Conservation (phyloP, 2,329 filamentous ascomycete genomes). For the Colletotrichum sp. region DNA sequence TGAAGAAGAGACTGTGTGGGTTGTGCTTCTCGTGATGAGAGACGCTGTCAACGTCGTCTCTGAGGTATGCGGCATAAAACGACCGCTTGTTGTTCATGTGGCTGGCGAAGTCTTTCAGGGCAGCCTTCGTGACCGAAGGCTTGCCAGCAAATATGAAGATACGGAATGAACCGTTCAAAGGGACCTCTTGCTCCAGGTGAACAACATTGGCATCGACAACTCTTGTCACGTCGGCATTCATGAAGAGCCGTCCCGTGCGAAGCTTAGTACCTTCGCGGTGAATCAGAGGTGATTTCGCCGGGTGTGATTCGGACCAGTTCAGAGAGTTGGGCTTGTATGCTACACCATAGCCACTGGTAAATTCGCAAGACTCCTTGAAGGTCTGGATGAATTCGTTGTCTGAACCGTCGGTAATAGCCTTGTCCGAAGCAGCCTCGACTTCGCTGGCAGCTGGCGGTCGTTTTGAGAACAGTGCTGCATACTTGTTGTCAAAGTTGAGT, state of each 20-base stretch:
- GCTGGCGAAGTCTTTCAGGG: constrained; percentile 72
- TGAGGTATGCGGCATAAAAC: constrained; percentile 73
- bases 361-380: constrained; percentile 91
- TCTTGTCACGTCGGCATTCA: constrained; percentile 81
- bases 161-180: constrained; percentile 86
- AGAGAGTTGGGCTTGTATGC: constrained; percentile 81
- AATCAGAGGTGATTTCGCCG: constrained; percentile 73
- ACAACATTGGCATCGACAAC: constrained; percentile 90
- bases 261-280: constrained; percentile 70
- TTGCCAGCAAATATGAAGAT: constrained; percentile 86
- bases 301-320: constrained; percentile 81
- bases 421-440: constrained; percentile 67
- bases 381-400: constrained; percentile 86
- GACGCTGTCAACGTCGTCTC: constrained; percentile 65
- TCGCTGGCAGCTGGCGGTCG: constrained; percentile 75
- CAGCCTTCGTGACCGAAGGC: constrained; percentile 60
- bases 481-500: constrained; percentile 85
- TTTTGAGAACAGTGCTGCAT: constrained; percentile 88
- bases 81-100: constrained; percentile 69
- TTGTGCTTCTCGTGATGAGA: constrained; percentile 83
- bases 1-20: constrained; percentile 84
- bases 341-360: constrained; percentile 91
- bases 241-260: constrained; percentile 76
- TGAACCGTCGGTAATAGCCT: constrained; percentile 34
- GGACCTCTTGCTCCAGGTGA: constrained; percentile 88